These are phyloP conservation scores for Syzygium malaccense DNA, from an alignment of 441 rosid genomes.

Conservation along the genomic window DNA sequence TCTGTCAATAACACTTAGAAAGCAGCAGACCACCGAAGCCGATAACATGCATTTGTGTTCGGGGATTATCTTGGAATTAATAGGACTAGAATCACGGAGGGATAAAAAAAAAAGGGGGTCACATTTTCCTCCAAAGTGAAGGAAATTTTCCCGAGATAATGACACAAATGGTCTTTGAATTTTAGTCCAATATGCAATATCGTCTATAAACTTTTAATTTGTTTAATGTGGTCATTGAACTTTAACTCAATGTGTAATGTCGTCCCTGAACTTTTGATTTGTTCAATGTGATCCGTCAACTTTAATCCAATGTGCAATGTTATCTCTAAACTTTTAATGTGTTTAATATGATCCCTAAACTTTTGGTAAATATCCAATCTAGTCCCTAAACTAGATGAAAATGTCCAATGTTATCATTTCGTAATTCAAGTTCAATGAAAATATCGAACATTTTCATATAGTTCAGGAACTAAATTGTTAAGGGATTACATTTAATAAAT, in stretches of 20 bases:
- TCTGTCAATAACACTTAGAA: background rate
- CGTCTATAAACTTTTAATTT: no score
- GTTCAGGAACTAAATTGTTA: no score
- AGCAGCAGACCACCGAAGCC: no score
- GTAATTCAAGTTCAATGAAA: background rate
- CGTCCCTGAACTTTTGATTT: no score
- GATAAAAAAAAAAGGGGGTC: background rate
- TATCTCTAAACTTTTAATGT: no score
- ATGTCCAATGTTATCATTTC: no score
- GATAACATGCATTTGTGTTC: no score
- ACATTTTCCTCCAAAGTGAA: background rate
- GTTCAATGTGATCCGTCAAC: fast-evolving
- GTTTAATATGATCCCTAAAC: fast-evolving
- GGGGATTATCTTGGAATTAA: background rate
- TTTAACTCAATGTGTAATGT: no score
- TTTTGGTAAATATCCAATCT: no score
- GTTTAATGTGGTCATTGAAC: background rate
- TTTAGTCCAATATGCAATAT: no score
- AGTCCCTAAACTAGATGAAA: no score
- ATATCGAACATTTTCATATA: background rate
- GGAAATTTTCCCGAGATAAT: background rate
- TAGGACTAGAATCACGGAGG: background rate
- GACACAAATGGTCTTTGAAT: background rate
- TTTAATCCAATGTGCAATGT: no score
- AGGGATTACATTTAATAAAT: background rate